Evolutionary conservation across 306 rosid genomes (phyloP).

Genomic region (Trifolium pratense): DNA sequence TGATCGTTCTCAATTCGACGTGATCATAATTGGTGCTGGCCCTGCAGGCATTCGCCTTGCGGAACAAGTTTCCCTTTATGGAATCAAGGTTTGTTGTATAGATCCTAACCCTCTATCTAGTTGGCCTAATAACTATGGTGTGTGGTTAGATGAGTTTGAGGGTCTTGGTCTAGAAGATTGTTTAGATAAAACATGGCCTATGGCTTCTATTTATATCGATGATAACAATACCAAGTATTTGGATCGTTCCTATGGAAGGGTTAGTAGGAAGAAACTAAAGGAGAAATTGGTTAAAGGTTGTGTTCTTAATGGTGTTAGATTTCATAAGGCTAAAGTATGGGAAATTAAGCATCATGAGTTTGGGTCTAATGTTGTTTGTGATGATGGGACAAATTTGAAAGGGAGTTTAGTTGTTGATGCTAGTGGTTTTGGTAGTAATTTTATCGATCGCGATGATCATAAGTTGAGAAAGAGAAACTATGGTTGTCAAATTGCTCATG

Average conservation of each 20-base stretch:
- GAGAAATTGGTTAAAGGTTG: conserved; percentile 57
- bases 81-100: conserved; percentile 78
- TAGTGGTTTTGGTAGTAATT: conserved; percentile 69
- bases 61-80: conserved; percentile 68
- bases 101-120: conserved; percentile 78
- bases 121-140: conserved; percentile 95
- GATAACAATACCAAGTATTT: conserved; percentile 64
- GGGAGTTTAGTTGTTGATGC: conserved; percentile 83
- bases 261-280: conserved; percentile 66
- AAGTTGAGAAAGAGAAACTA: conserved; percentile 59
- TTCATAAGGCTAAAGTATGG: conserved; percentile 73
- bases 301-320: conserved; percentile 64
- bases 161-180: conserved; percentile 64
- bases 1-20: conserved; percentile 53
- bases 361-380: conserved; percentile 59
- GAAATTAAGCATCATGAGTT: conserved; percentile 62
- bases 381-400: conserved; percentile 65
- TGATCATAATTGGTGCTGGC: conserved; percentile 72
- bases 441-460: conserved; percentile 53
- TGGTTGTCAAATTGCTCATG: conserved; percentile 87
- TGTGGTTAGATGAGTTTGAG: conserved; percentile 84
- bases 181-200: conserved; percentile 79
- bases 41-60: conserved; percentile 82
- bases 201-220: conserved; percentile 58
- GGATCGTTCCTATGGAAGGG: conserved; percentile 71